Evolutionary conservation across 2,329 filamentous ascomycete genomes (phyloP).

Genomic region (Arthrobotrys entomopaga): DNA sequence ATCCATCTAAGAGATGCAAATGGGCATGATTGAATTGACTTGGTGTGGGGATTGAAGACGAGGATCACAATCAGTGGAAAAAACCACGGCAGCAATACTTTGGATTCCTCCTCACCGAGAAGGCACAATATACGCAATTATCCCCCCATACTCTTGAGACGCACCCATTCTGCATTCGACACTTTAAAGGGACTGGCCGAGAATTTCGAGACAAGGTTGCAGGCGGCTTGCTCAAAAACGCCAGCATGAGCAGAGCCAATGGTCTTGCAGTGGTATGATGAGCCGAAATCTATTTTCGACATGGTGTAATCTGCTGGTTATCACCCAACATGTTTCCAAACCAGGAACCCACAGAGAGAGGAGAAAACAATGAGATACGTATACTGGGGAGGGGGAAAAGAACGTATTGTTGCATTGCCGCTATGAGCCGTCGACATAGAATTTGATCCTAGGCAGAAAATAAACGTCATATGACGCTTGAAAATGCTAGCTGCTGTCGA

Average conservation of each 20-base stretch:
- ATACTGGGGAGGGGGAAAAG: too few relatives aligned
- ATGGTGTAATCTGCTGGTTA: slow-evolving; percentile 27
- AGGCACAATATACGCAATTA: slow-evolving; percentile 7
- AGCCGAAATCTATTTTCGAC: slow-evolving; percentile 45
- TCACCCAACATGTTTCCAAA: slow-evolving; percentile 28
- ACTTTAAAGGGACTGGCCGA: not conserved
- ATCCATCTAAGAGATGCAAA: not conserved
- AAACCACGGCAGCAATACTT: slow-evolving; percentile 15
- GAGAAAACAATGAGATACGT: not conserved
- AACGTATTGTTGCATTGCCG: slow-evolving; percentile 8
- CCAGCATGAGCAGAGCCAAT: slow-evolving; percentile 34
- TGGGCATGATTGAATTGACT: slow-evolving; percentile 25
- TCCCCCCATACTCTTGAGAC: slow-evolving; percentile 6
- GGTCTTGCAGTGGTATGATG: slow-evolving; percentile 48
- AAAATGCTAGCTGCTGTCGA: slow-evolving; percentile 11
- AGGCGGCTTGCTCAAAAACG: slow-evolving; percentile 21
- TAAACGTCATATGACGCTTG: slow-evolving; percentile 32
- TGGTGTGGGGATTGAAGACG: not conserved
- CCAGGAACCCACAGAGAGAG: slow-evolving; percentile 37
- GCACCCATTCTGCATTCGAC: not conserved
- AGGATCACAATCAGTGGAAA: slow-evolving; percentile 5
- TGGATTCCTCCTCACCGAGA: slow-evolving; percentile 21
- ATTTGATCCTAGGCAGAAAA: slow-evolving; percentile 28
- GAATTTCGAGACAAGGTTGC: slow-evolving; percentile 16
- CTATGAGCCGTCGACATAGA: too few relatives aligned